A percentile compares a stretch with the other conserved stretches of the same genome.
phyloP scores from a whole-genome alignment of 1,139 yeast species.

The Saccharomyces hybrid region DNA sequence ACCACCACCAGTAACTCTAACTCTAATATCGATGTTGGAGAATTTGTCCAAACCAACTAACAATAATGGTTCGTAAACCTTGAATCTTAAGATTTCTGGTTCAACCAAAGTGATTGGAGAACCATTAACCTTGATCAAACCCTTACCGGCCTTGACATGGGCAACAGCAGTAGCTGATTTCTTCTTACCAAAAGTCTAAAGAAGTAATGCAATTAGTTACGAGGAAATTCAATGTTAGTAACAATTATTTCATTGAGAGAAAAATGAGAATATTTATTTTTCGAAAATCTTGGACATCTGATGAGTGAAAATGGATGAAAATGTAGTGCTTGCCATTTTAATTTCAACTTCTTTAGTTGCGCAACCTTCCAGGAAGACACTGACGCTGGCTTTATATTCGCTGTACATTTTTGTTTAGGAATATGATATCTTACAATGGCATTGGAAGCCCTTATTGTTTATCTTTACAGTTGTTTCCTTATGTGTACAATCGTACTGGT shows the following conservation, averaged over 20 bases:
- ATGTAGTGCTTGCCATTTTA: neutral
- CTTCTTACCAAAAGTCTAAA: conserved; percentile 98
- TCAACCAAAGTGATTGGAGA: conserved; percentile 97
- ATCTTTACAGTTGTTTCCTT: neutral
- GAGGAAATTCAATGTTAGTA: conserved; percentile 1
- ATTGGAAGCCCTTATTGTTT: neutral
- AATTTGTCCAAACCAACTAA: conserved; percentile 98
- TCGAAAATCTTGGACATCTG: neutral
- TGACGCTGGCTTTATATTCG: neutral
- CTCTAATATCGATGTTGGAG: conserved; percentile 97
- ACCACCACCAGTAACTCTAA: conserved; percentile 99
- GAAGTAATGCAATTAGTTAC: conserved; percentile 4
- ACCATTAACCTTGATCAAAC: conserved; percentile 98
- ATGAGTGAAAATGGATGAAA: neutral
- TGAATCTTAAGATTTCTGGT: conserved; percentile 98
- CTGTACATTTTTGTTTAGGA: neutral
- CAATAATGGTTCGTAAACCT: conserved; percentile 98
- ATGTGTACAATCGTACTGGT: neutral
- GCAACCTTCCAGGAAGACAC: neutral
- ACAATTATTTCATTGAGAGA: conserved; percentile 1
- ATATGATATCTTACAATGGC: neutral
- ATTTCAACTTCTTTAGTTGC: neutral
- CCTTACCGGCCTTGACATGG: conserved; percentile 98
- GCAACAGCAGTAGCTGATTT: conserved; percentile 99
- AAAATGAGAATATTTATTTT: neutral